Conservation (phyloP, 345 rosid genomes). For the Zanthoxylum bungeanum region DNA sequence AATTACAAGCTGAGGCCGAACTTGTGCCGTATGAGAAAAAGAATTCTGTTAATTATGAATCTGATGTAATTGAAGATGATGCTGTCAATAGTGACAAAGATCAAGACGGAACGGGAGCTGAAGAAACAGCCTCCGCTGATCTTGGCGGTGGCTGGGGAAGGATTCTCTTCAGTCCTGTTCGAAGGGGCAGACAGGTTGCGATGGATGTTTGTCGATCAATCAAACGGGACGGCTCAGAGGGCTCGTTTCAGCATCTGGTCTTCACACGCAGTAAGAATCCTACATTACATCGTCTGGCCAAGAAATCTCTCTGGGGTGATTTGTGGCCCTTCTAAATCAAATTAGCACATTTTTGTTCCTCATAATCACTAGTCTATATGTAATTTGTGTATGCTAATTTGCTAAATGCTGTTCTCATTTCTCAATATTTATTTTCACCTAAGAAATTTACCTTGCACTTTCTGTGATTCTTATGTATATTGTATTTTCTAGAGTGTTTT, state of each 20-base stretch:
- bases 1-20: conserved; percentile 29
- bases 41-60: conserved; percentile 42
- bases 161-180: conserved; percentile 64
- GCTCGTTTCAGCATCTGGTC: conserved; percentile 63
- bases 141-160: conserved; percentile 97
- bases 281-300: conserved; percentile 62
- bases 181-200: conserved; percentile 75
- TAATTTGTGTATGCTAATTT: too few relatives aligned
- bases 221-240: conserved; percentile 67
- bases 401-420: too few relatives aligned
- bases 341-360: too few relatives aligned
- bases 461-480: too few relatives aligned
- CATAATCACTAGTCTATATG: too few relatives aligned
- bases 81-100: conserved; percentile 24
- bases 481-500: too few relatives aligned
- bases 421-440: too few relatives aligned
- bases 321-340: conserved; percentile 77
- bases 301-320: conserved; percentile 84
- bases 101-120: conserved; percentile 24
- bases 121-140: conserved; percentile 46
- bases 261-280: conserved; percentile 75
- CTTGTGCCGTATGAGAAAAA: conserved; percentile 34
- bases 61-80: conserved; percentile 51
- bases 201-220: conserved; percentile 71
- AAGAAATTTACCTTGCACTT: too few relatives aligned